Conservation (phyloP, 495 filamentous ascomycete genomes). For the Trichoderma reesei region DNA sequence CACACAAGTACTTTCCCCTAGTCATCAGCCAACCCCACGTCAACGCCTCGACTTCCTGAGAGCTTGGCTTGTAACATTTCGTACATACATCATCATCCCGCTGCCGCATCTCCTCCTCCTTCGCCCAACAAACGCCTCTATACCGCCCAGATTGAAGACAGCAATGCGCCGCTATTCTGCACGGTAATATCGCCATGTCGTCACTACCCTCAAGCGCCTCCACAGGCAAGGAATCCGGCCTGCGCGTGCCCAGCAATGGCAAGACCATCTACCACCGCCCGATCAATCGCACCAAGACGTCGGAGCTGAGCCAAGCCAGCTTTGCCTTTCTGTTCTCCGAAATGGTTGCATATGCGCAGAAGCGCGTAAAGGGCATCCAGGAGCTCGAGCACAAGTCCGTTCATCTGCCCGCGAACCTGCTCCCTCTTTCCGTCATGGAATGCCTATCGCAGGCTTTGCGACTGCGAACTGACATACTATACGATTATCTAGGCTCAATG, state of each 20-base stretch:
- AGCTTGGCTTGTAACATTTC: not conserved
- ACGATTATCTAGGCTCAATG: slow-evolving; percentile 59
- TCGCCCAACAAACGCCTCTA: not conserved
- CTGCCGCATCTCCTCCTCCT: not conserved
- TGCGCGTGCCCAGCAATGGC: slow-evolving; percentile 86
- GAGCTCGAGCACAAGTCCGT: slow-evolving; percentile 82
- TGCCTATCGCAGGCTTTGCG: not conserved
- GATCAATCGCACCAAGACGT: slow-evolving; percentile 74
- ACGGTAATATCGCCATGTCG: not conserved
- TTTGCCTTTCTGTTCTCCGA: slow-evolving; percentile 95
- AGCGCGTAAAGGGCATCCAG: slow-evolving; percentile 78
- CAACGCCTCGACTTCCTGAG: not conserved
- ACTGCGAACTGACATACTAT: slow-evolving; percentile 8
- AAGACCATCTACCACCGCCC: slow-evolving; percentile 98
- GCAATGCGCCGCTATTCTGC: slow-evolving; percentile 1
- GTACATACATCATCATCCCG: not conserved
- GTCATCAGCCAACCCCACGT: slow-evolving; percentile 4
- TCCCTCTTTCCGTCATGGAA: too few species aligned
- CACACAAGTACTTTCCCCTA: not conserved
- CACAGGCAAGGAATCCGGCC: slow-evolving; percentile 35
- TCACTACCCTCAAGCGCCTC: slow-evolving; percentile 13
- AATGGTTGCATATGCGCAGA: slow-evolving; percentile 94
- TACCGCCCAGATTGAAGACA: not conserved
- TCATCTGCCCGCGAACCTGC: not conserved
- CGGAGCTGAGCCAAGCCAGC: slow-evolving; percentile 80